Conservation (phyloP, 108 stramenopile species). For the Nitzschia sp. region DNA sequence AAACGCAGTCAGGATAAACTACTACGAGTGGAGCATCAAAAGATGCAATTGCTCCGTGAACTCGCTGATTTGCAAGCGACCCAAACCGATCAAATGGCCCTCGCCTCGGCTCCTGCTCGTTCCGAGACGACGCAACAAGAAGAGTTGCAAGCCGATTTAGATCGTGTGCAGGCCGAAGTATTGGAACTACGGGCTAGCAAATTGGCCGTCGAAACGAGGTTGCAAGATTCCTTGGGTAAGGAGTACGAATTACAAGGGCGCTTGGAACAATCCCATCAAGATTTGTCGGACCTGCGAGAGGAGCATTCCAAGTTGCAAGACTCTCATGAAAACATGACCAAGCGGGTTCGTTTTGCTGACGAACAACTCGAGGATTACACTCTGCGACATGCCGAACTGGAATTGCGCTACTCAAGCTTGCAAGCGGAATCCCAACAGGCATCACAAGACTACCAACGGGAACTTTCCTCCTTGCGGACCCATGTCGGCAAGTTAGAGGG, state of each 20-base stretch:
- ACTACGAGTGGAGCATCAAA: slow-evolving; percentile 1
- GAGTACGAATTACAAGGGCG: neutral
- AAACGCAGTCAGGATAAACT: slow-evolving; percentile 1
- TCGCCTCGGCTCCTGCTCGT: neutral
- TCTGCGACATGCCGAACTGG: neutral
- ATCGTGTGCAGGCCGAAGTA: neutral
- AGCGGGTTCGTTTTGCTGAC: slow-evolving; percentile 15
- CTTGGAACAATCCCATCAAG: neutral
- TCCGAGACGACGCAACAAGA: neutral
- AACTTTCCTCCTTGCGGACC: neutral
- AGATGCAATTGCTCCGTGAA: neutral
- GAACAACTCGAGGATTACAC: slow-evolving; percentile 3
- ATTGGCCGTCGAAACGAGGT: slow-evolving; percentile 7
- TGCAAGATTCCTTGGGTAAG: slow-evolving; percentile 8
- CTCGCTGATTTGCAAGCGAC: slow-evolving; percentile 1
- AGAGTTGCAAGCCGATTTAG: neutral
- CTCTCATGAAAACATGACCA: neutral
- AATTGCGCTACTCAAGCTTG: neutral
- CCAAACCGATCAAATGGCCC: neutral
- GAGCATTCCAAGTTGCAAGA: neutral
- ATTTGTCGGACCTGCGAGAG: neutral
- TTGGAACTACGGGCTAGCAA: slow-evolving; percentile 9
- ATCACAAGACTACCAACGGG: neutral
- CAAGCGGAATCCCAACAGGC: slow-evolving; percentile 7
- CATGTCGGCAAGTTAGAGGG: neutral